Conservation (phyloP, 179 eudicot species). For the Heliamphora pulchella region DNA sequence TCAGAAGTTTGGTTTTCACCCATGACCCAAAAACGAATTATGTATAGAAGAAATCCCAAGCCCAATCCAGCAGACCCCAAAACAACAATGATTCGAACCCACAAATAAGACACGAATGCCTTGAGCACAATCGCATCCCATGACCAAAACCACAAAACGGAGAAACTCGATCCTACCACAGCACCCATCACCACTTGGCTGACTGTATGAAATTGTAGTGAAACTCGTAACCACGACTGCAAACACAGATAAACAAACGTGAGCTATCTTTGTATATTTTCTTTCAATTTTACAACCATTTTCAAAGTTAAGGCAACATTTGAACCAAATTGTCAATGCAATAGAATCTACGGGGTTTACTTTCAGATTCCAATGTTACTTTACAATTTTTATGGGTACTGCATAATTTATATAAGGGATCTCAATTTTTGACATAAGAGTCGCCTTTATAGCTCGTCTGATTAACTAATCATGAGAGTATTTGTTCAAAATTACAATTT, state of each 20-base stretch:
- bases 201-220: conserved; percentile 51
- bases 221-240: conserved; percentile 91
- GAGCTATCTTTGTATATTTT: background rate
- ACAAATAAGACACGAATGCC: conserved; percentile 44
- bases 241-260: conserved; percentile 13
- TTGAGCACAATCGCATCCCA: conserved; percentile 55
- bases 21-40: conserved; percentile 43
- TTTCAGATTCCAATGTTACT: too few relatives aligned
- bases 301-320: background rate
- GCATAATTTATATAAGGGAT: background rate
- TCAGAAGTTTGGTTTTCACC: conserved; percentile 18
- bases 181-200: conserved; percentile 79
- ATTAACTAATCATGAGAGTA: too few relatives aligned
- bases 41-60: conserved; percentile 40
- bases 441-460: too few relatives aligned
- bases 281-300: background rate
- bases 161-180: conserved; percentile 46
- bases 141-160: conserved; percentile 64
- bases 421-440: too few relatives aligned
- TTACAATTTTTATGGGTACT: too few relatives aligned
- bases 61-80: conserved; percentile 37
- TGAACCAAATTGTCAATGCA: background rate
- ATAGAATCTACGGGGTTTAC: too few relatives aligned
- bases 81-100: conserved; percentile 49
- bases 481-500: too few relatives aligned